Evolutionary conservation across 352 stramenopile genomes (phyloP).

Genomic region (Pythium coloratum): DNA sequence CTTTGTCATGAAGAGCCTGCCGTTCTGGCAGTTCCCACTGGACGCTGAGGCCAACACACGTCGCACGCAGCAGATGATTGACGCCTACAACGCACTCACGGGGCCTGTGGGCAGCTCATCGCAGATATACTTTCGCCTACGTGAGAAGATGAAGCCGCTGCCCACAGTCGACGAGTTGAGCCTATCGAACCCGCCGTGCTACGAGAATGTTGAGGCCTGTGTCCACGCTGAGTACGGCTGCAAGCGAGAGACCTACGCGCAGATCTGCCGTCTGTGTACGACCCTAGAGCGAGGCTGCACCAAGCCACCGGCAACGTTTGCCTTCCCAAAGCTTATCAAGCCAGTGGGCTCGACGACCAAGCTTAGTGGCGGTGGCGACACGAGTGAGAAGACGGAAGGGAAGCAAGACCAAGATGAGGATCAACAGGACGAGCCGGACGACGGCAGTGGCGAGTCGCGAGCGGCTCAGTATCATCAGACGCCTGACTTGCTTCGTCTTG

Average conservation of each 20-base stretch:
- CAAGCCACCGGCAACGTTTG: conserved; percentile 8
- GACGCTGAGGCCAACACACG: conserved; percentile 22
- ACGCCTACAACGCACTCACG: conserved; percentile 25
- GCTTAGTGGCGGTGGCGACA: no score
- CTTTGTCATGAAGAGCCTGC: conserved; percentile 17
- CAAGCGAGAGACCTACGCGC: conserved; percentile 22
- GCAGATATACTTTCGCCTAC: conserved; percentile 16
- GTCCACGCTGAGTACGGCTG: conserved; percentile 13
- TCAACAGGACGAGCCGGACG: not conserved
- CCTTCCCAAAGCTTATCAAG: conserved; percentile 23
- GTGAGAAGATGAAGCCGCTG: conserved; percentile 23
- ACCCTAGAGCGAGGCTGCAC: conserved; percentile 4
- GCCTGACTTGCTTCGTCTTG: not conserved
- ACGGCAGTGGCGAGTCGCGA: not conserved
- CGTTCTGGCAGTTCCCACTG: conserved; percentile 35
- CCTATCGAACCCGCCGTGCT: conserved; percentile 34
- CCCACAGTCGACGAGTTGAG: conserved; percentile 25
- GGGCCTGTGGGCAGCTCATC: conserved; percentile 4
- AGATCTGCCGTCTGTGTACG: conserved; percentile 31
- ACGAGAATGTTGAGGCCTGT: conserved; percentile 29
- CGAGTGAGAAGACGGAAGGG: not conserved
- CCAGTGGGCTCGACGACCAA: conserved; percentile 7
- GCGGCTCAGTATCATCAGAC: not conserved
- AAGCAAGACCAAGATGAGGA: not conserved
- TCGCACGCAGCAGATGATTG: conserved; percentile 26